phyloP scores from a whole-genome alignment of 345 rosid species.

The Eucalyptus microcorys region DNA sequence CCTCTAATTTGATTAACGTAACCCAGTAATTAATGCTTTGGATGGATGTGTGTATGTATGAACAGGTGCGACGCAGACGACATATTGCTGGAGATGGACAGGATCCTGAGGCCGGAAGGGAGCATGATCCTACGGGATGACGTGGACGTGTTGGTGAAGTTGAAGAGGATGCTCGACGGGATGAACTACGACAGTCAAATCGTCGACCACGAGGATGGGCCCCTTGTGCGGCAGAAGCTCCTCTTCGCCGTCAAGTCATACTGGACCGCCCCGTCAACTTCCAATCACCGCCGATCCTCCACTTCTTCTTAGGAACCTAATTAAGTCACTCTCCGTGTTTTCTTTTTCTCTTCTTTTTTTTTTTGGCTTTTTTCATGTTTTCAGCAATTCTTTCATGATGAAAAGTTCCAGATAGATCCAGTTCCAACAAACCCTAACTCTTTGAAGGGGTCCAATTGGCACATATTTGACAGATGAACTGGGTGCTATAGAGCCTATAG shows the following conservation, averaged over 20 bases:
- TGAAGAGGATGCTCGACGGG: slow-evolving; percentile 34
- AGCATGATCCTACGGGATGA: slow-evolving; percentile 46
- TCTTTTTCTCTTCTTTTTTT: neutral
- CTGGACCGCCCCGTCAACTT: slow-evolving; percentile 25
- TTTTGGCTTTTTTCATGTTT: neutral
- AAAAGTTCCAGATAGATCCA: neutral
- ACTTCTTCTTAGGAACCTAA: neutral
- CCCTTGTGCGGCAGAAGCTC: slow-evolving; percentile 41
- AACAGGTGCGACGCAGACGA: slow-evolving; percentile 44
- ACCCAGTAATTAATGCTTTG: neutral
- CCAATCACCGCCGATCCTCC: neutral
- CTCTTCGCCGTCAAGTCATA: slow-evolving; percentile 44
- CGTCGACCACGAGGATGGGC: slow-evolving; percentile 62
- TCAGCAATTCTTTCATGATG: neutral
- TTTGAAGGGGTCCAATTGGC: neutral
- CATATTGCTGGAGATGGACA: slow-evolving; percentile 51
- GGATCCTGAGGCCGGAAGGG: slow-evolving; percentile 60
- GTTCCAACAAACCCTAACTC: neutral
- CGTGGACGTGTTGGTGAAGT: slow-evolving; percentile 39
- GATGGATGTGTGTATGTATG: neutral
- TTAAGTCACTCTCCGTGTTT: neutral
- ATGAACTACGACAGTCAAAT: slow-evolving; percentile 39
- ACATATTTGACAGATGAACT: neutral
- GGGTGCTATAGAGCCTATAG: neutral
- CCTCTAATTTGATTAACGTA: neutral